phyloP scores from a whole-genome alignment of 768 basidiomycete species.

The Kwoniella botswanensis region DNA sequence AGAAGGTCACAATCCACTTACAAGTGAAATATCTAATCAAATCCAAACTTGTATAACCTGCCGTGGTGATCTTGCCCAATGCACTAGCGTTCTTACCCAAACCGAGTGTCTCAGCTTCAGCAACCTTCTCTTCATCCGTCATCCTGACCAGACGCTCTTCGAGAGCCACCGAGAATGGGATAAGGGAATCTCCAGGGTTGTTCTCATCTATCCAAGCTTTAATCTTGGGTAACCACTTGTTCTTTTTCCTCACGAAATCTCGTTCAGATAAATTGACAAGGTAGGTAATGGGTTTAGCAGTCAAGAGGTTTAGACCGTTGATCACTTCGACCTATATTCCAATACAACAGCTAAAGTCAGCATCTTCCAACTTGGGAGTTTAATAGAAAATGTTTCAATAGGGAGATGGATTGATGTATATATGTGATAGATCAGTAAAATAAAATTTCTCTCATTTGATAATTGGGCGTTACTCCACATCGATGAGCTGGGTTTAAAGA shows the following conservation, averaged over 20 bases:
- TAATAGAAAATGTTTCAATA: background rate
- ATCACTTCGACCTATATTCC: slow-evolving; percentile 54
- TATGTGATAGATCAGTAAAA: slow-evolving; percentile 42
- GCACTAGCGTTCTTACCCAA: slow-evolving; percentile 65
- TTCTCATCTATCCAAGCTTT: slow-evolving; percentile 97
- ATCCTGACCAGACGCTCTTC: slow-evolving; percentile 86
- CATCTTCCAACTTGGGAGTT: background rate
- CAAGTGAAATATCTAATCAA: slow-evolving; percentile 71
- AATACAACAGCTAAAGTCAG: slow-evolving; percentile 10
- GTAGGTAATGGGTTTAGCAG: slow-evolving; percentile 96
- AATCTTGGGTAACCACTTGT: slow-evolving; percentile 98
- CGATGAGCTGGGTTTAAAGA: slow-evolving; percentile 94
- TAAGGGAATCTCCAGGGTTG: slow-evolving; percentile 92
- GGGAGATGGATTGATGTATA: too few relatives aligned
- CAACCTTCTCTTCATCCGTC: slow-evolving; percentile 67
- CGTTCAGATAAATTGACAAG: slow-evolving; percentile 95
- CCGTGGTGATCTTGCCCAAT: slow-evolving; percentile 91
- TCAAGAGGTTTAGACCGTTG: slow-evolving; percentile 75
- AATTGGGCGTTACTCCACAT: slow-evolving; percentile 86
- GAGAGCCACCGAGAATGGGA: slow-evolving; percentile 94
- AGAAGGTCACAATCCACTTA: slow-evolving; percentile 12
- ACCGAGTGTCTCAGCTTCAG: slow-evolving; percentile 76
- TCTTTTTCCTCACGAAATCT: slow-evolving; percentile 96
- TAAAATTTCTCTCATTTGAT: slow-evolving; percentile 65
- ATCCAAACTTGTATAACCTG: slow-evolving; percentile 85